phyloP scores from a whole-genome alignment of 2,329 filamentous ascomycete genomes.

The Claviceps quebecensis region DNA sequence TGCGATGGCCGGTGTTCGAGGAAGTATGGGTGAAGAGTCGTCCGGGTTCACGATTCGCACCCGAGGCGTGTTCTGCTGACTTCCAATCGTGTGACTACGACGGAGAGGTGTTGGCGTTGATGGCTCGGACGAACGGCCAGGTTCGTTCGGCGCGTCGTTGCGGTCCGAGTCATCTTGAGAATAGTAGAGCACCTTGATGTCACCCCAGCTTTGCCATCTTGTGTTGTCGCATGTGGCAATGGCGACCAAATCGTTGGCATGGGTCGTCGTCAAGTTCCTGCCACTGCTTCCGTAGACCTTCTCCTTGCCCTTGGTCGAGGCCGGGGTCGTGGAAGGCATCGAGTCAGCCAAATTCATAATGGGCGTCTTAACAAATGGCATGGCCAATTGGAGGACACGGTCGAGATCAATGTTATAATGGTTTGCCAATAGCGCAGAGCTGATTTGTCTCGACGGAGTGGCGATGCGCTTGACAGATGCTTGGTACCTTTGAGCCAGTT shows the following conservation, averaged over 20 bases:
- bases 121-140: conserved; percentile 34
- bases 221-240: conserved; percentile 48
- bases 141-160: conserved; percentile 11
- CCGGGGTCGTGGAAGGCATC: conserved; percentile 37
- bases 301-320: conserved; percentile 64
- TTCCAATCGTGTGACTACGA: conserved; percentile 45
- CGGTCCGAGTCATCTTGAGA: conserved; percentile 23
- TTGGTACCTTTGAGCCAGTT: conserved; percentile 84
- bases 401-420: conserved; percentile 75
- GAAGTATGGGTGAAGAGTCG: conserved; percentile 36
- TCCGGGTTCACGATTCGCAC: conserved; percentile 19
- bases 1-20: conserved; percentile 25
- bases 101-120: conserved; percentile 64
- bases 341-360: conserved; percentile 38
- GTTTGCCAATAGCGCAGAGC: conserved; percentile 60
- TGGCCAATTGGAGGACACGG: conserved; percentile 68
- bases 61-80: conserved; percentile 29
- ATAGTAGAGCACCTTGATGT: conserved; percentile 72
- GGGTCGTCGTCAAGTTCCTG: conserved; percentile 43
- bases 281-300: conserved; percentile 32
- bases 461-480: conserved; percentile 67
- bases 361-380: conserved; percentile 65
- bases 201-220: conserved; percentile 65
- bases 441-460: conserved; percentile 51
- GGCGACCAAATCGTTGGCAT: conserved; percentile 72